These are phyloP conservation scores for Solanum tarijense DNA, from an alignment of 257 asterid genomes.

Conservation along the genomic window DNA sequence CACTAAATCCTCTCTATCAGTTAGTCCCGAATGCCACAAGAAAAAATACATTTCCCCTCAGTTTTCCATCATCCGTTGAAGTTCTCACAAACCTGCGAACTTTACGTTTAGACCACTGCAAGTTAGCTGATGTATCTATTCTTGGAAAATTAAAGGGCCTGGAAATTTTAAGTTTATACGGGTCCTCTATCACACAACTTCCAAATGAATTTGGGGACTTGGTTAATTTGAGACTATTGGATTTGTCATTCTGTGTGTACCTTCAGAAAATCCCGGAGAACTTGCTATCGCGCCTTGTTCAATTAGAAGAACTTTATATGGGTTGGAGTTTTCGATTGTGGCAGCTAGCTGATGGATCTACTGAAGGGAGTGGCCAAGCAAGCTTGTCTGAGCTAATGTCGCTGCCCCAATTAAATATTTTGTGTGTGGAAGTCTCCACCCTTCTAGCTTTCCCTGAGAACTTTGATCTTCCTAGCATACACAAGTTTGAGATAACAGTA, in stretches of 20 bases:
- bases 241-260: background rate
- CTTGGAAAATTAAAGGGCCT: background rate
- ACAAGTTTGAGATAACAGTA: background rate
- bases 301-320: background rate
- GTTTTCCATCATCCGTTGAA: background rate
- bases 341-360: background rate
- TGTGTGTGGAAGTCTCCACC: background rate
- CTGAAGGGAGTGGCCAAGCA: background rate
- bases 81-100: background rate
- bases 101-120: background rate
- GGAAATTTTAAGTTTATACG: conserved; percentile 3
- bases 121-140: background rate
- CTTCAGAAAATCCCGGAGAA: background rate
- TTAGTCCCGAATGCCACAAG: background rate
- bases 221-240: background rate
- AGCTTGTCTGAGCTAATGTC: background rate
- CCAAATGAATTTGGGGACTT: background rate
- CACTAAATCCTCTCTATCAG: background rate
- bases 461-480: background rate
- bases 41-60: background rate
- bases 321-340: background rate
- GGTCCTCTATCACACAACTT: background rate
- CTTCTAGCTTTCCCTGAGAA: background rate
- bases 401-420: background rate
- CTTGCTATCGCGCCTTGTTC: background rate